These are phyloP conservation scores for Monilinia laxa DNA, from an alignment of 2,329 filamentous ascomycete species.

Conservation along the genomic window DNA sequence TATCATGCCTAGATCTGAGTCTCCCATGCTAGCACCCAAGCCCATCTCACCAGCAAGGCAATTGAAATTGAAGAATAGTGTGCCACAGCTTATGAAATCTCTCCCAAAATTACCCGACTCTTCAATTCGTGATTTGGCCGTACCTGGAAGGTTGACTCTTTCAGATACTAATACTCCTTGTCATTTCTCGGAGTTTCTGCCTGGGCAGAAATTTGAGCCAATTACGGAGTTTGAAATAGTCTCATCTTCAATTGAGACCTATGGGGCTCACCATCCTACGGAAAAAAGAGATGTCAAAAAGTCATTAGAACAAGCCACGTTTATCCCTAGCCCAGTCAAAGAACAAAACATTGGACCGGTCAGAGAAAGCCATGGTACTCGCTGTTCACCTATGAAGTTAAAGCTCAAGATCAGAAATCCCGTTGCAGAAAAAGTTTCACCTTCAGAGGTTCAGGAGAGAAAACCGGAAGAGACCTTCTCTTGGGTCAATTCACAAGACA, in stretches of 20 bases:
- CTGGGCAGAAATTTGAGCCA: background rate
- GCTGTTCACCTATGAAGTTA: conserved; percentile 30
- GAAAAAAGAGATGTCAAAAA: background rate
- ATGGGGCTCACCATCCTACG: background rate
- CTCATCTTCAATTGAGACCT: background rate
- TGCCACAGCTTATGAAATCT: conserved; percentile 41
- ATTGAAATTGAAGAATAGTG: conserved; percentile 40
- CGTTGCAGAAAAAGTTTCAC: conserved; percentile 26
- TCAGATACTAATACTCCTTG: conserved; percentile 23
- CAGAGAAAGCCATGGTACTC: conserved; percentile 6
- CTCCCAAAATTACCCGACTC: conserved; percentile 37
- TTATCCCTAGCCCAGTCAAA: background rate
- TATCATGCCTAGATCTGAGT: conserved; percentile 32
- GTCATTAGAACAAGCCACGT: background rate
- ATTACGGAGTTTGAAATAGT: conserved; percentile 6
- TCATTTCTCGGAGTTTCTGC: conserved; percentile 24
- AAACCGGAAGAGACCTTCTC: conserved; percentile 34
- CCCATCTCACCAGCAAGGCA: conserved; percentile 41
- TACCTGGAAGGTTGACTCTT: background rate
- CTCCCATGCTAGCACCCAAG: conserved; percentile 40
- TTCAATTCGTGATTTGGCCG: conserved; percentile 18
- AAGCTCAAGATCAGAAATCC: conserved; percentile 28
- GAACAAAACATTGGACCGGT: background rate
- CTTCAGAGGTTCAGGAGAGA: conserved; percentile 28
- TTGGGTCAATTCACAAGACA: conserved; percentile 28